Evolutionary conservation across 129 eudicot genomes (phyloP).

Genomic region (Heracleum sosnowskyi): DNA sequence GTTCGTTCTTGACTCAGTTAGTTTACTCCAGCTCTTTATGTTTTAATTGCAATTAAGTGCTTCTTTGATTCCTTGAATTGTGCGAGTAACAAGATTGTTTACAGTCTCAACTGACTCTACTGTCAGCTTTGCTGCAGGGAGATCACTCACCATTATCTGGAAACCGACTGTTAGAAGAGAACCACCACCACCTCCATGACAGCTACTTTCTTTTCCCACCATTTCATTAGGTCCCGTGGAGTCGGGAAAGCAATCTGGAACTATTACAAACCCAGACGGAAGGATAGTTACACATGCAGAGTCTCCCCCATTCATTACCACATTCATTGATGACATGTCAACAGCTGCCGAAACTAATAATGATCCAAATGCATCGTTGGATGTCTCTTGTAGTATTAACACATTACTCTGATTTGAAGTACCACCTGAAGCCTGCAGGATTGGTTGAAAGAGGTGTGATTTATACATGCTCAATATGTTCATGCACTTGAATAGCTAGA

Average conservation of each 20-base stretch:
- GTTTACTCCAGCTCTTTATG: conserved; percentile 20
- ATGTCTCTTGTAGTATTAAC: conserved; percentile 68
- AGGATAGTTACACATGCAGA: conserved; percentile 47
- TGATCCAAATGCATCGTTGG: conserved; percentile 49
- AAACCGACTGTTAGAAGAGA: conserved; percentile 62
- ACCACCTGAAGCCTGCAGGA: conserved; percentile 40
- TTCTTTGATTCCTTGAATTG: conserved; percentile 52
- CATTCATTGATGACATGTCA: conserved; percentile 37
- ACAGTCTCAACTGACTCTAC: conserved; percentile 58
- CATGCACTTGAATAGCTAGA: background rate
- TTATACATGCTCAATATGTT: background rate
- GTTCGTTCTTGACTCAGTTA: conserved; percentile 96
- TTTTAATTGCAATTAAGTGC: conserved; percentile 37
- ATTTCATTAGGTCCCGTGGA: conserved; percentile 21
- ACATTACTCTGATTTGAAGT: conserved; percentile 36
- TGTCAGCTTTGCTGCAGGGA: conserved; percentile 49
- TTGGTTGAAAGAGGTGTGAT: background rate
- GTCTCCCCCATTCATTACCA: conserved; percentile 65
- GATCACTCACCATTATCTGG: conserved; percentile 53
- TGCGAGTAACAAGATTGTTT: conserved; percentile 52
- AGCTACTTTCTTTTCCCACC: conserved; percentile 20
- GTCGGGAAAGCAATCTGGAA: conserved; percentile 47
- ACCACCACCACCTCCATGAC: conserved; percentile 31
- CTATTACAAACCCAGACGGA: conserved; percentile 76
- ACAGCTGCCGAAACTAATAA: conserved; percentile 59